Percentiles rank a stretch among this genome's conserved stretches.
These are phyloP conservation scores for Mucor ambiguus DNA, from an alignment of 371 early-diverging fungal genomes.

Conservation along the genomic window DNA sequence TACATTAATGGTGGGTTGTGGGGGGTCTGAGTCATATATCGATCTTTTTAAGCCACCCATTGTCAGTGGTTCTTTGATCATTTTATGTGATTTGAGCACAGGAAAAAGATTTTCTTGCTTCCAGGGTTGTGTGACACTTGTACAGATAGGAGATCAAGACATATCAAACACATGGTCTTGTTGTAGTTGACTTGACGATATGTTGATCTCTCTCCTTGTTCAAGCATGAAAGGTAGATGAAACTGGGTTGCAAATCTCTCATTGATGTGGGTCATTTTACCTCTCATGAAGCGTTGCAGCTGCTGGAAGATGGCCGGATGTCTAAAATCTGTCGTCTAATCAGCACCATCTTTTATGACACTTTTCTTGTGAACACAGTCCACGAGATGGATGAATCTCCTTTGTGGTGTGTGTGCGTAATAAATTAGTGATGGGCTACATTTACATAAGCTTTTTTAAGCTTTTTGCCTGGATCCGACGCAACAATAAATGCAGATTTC, in stretches of 20 bases:
- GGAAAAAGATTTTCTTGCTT: background rate
- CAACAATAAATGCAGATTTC: too few relatives aligned
- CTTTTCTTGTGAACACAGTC: background rate
- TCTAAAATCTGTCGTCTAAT: background rate
- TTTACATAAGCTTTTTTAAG: background rate
- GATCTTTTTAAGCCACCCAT: slow-evolving; percentile 28
- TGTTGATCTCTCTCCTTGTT: background rate
- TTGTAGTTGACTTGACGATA: background rate
- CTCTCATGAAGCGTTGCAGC: background rate
- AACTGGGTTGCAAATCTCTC: slow-evolving; percentile 1
- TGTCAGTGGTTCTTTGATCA: background rate
- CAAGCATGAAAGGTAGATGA: slow-evolving; percentile 8
- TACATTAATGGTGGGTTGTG: background rate
- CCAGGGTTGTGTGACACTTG: background rate
- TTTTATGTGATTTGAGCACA: background rate
- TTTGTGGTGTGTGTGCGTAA: background rate
- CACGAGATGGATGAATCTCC: background rate
- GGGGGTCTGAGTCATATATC: slow-evolving; percentile 32
- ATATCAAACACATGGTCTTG: background rate
- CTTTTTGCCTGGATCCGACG: too few relatives aligned
- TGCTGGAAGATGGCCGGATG: background rate
- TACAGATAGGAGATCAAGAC: background rate
- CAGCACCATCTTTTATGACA: slow-evolving; percentile 1
- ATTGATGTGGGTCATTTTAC: background rate
- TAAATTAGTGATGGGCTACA: background rate